Evolutionary conservation across 2,329 filamentous ascomycete genomes (phyloP).

Genomic region (Fusarium citri): DNA sequence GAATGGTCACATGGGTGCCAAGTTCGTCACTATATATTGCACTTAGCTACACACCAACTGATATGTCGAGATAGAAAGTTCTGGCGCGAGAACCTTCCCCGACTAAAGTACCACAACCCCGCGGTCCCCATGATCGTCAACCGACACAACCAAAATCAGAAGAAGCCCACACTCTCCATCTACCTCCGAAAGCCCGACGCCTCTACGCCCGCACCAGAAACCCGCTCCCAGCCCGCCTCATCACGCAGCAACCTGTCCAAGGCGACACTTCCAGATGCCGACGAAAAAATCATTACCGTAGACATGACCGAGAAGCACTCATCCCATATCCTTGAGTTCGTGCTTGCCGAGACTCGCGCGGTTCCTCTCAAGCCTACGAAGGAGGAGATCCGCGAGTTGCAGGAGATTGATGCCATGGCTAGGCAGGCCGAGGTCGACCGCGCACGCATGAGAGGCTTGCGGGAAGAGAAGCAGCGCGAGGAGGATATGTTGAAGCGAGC

Average conservation of each 20-base stretch:
- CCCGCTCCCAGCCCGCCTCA: slow-evolving; percentile 57
- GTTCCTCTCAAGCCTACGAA: slow-evolving; percentile 65
- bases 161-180: slow-evolving; percentile 72
- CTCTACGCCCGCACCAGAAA: slow-evolving; percentile 41
- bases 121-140: slow-evolving; percentile 84
- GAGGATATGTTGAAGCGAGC: slow-evolving; percentile 61
- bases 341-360: slow-evolving; percentile 73
- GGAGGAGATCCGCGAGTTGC: slow-evolving; percentile 70
- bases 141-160: slow-evolving; percentile 68
- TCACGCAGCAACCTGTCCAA: slow-evolving; percentile 61
- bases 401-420: slow-evolving; percentile 65
- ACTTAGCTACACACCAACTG: slow-evolving; percentile 11
- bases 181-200: slow-evolving; percentile 64
- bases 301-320: slow-evolving; percentile 74
- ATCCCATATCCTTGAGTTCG: slow-evolving; percentile 70
- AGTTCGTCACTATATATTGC: slow-evolving; percentile 60
- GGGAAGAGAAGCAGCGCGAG: slow-evolving; percentile 71
- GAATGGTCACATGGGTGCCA: slow-evolving; percentile 77
- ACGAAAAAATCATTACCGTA: slow-evolving; percentile 65
- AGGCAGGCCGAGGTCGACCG: slow-evolving; percentile 66
- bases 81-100: slow-evolving; percentile 84
- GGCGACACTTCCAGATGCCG: slow-evolving; percentile 60
- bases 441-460: slow-evolving; percentile 62
- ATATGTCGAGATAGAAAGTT: slow-evolving; percentile 74
- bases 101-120: slow-evolving; percentile 96